These are phyloP conservation scores for Aquilaria agallochum DNA, from an alignment of 441 rosid species.

Conservation along the genomic window DNA sequence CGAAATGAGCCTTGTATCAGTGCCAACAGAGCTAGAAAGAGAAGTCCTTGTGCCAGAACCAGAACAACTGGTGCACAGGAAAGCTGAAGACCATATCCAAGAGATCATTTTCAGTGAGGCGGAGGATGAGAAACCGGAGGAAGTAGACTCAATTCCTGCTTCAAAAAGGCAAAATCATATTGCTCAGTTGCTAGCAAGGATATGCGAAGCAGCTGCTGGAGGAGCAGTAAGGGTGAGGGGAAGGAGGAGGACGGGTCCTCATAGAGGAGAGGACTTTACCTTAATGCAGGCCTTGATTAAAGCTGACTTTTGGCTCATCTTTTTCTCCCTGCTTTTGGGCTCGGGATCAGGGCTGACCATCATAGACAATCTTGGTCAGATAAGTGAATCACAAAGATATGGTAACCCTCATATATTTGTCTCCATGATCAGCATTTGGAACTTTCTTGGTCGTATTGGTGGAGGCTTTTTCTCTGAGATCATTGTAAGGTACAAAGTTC, in stretches of 20 bases:
- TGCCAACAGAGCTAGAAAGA: slow-evolving; percentile 30
- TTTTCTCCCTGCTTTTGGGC: slow-evolving; percentile 70
- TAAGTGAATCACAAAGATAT: slow-evolving; percentile 83
- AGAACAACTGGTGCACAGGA: slow-evolving; percentile 42
- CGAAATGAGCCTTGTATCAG: slow-evolving; percentile 42
- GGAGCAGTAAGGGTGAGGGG: slow-evolving; percentile 79
- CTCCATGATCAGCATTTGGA: slow-evolving; percentile 93
- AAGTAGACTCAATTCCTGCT: slow-evolving; percentile 73
- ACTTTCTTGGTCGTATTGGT: slow-evolving; percentile 85
- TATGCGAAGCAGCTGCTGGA: slow-evolving; percentile 82
- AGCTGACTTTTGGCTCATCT: slow-evolving; percentile 88
- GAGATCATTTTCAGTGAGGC: slow-evolving; percentile 78
- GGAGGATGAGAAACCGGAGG: slow-evolving; percentile 82
- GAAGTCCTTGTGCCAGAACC: slow-evolving; percentile 48
- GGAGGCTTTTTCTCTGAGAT: slow-evolving; percentile 94
- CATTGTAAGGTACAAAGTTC: slow-evolving; percentile 48
- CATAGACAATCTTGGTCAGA: slow-evolving; percentile 92
- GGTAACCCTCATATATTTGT: slow-evolving; percentile 76
- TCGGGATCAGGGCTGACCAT: slow-evolving; percentile 92
- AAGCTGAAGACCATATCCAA: slow-evolving; percentile 19
- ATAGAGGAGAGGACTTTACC: slow-evolving; percentile 86
- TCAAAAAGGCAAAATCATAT: slow-evolving; percentile 75
- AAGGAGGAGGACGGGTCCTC: slow-evolving; percentile 69
- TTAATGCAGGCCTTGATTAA: slow-evolving; percentile 76
- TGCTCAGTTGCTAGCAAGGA: slow-evolving; percentile 69